phyloP scores from a whole-genome alignment of 495 filamentous ascomycete genomes.

The Hyaloscypha finlandica region DNA sequence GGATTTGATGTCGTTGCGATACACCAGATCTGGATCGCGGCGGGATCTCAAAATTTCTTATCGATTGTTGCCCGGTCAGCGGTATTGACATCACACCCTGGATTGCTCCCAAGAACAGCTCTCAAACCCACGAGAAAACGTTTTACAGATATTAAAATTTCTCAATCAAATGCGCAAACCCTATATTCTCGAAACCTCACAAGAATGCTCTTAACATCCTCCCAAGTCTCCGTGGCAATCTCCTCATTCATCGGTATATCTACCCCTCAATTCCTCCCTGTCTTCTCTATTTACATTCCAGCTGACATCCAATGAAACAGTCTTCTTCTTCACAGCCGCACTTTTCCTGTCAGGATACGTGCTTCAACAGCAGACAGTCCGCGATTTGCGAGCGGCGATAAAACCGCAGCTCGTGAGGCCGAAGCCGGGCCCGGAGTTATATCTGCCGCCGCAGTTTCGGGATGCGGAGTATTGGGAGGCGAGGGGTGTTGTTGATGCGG shows the following conservation, averaged over 20 bases:
- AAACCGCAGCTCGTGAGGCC: slow-evolving; percentile 36
- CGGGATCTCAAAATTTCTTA: slow-evolving; percentile 3
- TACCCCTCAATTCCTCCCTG: not conserved
- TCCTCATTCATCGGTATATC: slow-evolving; percentile 49
- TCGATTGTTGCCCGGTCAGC: slow-evolving; percentile 25
- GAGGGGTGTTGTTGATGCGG: slow-evolving; percentile 12
- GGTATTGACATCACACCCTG: slow-evolving; percentile 5
- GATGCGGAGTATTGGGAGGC: slow-evolving; percentile 25
- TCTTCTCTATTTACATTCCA: slow-evolving; percentile 7
- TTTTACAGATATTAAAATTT: not conserved
- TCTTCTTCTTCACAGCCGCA: slow-evolving; percentile 51
- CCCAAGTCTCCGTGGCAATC: slow-evolving; percentile 52
- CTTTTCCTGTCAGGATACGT: slow-evolving; percentile 55
- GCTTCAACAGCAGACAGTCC: slow-evolving; percentile 56
- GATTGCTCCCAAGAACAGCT: not conserved
- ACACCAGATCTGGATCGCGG: too few relatives aligned
- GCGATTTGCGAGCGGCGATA: slow-evolving; percentile 50
- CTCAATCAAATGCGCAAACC: slow-evolving; percentile 1
- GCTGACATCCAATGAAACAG: slow-evolving; percentile 31
- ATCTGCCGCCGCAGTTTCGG: slow-evolving; percentile 36
- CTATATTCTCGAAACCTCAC: not conserved
- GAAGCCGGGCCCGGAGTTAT: slow-evolving; percentile 42
- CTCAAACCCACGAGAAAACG: not conserved
- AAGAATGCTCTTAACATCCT: slow-evolving; percentile 52
- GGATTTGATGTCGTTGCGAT: too few relatives aligned